phyloP scores from a whole-genome alignment of 2,329 filamentous ascomycete genomes.

The Fusarium sp. region DNA sequence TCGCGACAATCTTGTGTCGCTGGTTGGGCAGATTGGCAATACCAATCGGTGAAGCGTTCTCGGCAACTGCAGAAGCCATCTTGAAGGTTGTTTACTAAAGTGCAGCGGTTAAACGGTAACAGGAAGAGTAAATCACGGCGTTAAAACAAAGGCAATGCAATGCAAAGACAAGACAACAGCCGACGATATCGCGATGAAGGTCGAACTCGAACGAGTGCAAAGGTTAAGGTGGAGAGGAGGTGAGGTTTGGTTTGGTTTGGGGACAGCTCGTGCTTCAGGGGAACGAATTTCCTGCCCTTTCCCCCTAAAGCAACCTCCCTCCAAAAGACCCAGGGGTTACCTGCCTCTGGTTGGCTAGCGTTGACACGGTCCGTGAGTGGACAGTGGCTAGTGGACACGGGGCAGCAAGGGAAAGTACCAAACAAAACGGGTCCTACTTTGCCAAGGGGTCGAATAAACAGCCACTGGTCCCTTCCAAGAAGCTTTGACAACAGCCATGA shows the following conservation, averaged over 20 bases:
- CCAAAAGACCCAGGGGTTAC: conserved; percentile 38
- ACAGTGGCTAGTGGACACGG: conserved; percentile 51
- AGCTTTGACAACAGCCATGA: conserved; percentile 35
- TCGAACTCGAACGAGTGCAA: conserved; percentile 51
- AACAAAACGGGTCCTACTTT: conserved; percentile 39
- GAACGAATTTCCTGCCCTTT: conserved; percentile 55
- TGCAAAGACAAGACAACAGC: conserved; percentile 28
- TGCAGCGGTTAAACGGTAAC: conserved; percentile 23
- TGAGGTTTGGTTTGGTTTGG: conserved; percentile 38
- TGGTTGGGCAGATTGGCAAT: conserved; percentile 83
- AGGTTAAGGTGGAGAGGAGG: conserved; percentile 47
- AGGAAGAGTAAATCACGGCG: conserved; percentile 26
- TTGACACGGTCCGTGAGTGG: conserved; percentile 47
- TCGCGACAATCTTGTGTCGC: conserved; percentile 81
- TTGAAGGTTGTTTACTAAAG: conserved; percentile 36
- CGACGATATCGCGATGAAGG: conserved; percentile 48
- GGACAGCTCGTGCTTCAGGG: conserved; percentile 55
- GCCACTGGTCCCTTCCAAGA: conserved; percentile 43
- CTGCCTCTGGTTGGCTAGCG: conserved; percentile 51
- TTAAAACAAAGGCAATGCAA: conserved; percentile 42
- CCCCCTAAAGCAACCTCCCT: conserved; percentile 46
- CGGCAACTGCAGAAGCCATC: conserved; percentile 72
- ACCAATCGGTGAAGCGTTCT: conserved; percentile 78
- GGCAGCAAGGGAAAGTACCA: conserved; percentile 47
- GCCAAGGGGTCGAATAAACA: conserved; percentile 38